Percentiles rank a stretch among this genome's conserved stretches.
Conservation (phyloP, 1,284 basidiomycete species). For the Leccinum pallidistipes region DNA sequence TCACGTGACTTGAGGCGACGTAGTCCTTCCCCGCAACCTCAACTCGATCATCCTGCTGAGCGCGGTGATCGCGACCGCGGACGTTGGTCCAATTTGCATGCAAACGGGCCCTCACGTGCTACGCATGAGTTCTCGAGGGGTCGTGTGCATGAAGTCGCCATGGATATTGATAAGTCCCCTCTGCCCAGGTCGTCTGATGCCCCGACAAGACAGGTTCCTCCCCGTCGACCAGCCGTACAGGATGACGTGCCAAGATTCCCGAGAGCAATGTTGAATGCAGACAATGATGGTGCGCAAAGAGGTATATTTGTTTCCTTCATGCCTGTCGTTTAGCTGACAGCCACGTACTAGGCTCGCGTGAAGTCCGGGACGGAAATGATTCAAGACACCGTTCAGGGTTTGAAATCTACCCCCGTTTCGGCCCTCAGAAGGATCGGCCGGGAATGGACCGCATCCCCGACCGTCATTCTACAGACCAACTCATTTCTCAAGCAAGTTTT, state of each 20-base stretch:
- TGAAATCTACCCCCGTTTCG: slow-evolving; percentile 21
- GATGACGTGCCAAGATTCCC: slow-evolving; percentile 40
- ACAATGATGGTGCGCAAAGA: slow-evolving; percentile 22
- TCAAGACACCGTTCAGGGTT: slow-evolving; percentile 15
- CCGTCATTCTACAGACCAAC: slow-evolving; percentile 23
- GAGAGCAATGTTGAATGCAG: slow-evolving; percentile 39
- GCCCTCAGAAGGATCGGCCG: slow-evolving; percentile 21
- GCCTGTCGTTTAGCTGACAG: neutral
- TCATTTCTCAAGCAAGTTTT: slow-evolving; percentile 20
- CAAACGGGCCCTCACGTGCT: slow-evolving; percentile 13
- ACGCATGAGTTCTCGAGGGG: slow-evolving; percentile 22
- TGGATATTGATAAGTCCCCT: slow-evolving; percentile 33
- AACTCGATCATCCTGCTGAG: slow-evolving; percentile 9
- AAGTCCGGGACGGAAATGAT: slow-evolving; percentile 25
- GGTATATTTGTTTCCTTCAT: slow-evolving; percentile 5
- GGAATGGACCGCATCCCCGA: neutral
- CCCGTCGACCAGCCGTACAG: slow-evolving; percentile 17
- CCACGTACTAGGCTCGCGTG: slow-evolving; percentile 18
- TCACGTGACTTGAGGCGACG: slow-evolving; percentile 11
- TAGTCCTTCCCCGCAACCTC: slow-evolving; percentile 16
- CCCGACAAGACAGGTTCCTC: slow-evolving; percentile 15
- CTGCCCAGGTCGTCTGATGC: slow-evolving; percentile 26
- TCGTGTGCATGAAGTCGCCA: slow-evolving; percentile 23
- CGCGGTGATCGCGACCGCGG: slow-evolving; percentile 20
- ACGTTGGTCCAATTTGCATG: slow-evolving; percentile 20